Percentiles rank a stretch among this genome's conserved stretches.
These are phyloP conservation scores for Solanum pennellii DNA, from an alignment of 257 asterid genomes.

Conservation along the genomic window DNA sequence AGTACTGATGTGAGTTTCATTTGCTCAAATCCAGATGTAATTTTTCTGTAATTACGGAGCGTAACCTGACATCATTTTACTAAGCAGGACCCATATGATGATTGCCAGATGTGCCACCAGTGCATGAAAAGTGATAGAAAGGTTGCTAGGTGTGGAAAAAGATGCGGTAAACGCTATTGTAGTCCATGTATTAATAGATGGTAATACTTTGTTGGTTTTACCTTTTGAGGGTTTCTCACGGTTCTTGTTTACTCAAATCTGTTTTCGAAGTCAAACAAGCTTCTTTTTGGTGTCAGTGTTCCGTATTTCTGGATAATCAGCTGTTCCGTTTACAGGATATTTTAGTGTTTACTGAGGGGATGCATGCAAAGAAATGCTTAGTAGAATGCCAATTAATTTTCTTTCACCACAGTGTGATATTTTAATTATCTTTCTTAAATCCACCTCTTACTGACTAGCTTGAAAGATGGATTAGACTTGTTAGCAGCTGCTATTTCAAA, in stretches of 20 bases:
- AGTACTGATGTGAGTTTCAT: slow-evolving; percentile 27
- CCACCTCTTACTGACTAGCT: neutral
- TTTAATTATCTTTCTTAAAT: neutral
- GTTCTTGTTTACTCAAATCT: neutral
- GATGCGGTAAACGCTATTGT: slow-evolving; percentile 36
- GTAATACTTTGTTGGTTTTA: slow-evolving; percentile 5
- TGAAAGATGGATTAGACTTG: neutral
- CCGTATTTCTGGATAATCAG: neutral
- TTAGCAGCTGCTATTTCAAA: neutral
- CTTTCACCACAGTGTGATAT: neutral
- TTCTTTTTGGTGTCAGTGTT: neutral
- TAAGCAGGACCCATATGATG: slow-evolving; percentile 28
- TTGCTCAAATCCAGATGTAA: neutral
- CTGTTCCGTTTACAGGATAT: neutral
- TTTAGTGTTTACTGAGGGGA: neutral
- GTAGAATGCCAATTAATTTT: neutral
- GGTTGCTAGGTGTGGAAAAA: slow-evolving; percentile 34
- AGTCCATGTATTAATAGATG: slow-evolving; percentile 24
- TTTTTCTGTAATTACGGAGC: neutral
- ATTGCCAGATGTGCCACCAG: slow-evolving; percentile 56
- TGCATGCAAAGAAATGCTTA: neutral
- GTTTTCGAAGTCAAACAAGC: neutral
- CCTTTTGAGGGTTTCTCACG: neutral
- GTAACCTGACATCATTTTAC: neutral
- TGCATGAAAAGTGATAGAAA: slow-evolving; percentile 38